Percentiles rank a stretch among this genome's conserved stretches.
These are phyloP conservation scores for Kodamaea sp. DNA, from an alignment of 1,139 yeast species.

Conservation along the genomic window DNA sequence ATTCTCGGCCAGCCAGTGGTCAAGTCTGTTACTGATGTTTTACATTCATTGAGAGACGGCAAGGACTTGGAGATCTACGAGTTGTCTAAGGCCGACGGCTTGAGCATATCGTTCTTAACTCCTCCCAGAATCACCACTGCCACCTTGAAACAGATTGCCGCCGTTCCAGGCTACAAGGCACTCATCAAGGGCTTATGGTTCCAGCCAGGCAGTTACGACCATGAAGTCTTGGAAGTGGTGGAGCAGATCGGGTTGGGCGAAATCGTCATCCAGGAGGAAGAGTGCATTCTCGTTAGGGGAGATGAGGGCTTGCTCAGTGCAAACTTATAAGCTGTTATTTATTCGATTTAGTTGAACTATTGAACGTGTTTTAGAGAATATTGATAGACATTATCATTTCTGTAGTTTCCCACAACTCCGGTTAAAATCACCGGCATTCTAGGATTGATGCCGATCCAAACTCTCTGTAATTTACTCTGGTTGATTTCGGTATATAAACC, in stretches of 20 bases:
- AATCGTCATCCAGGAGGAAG: slow-evolving; percentile 55
- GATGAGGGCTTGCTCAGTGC: slow-evolving; percentile 46
- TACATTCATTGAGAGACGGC: slow-evolving; percentile 27
- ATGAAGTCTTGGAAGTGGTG: slow-evolving; percentile 48
- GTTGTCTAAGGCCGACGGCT: slow-evolving; percentile 37
- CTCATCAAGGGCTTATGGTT: slow-evolving; percentile 69
- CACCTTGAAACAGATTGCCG: slow-evolving; percentile 45
- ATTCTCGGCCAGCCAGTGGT: slow-evolving; percentile 50
- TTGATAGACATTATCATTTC: too few species aligned
- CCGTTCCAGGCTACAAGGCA: slow-evolving; percentile 28
- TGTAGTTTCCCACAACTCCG: too few species aligned
- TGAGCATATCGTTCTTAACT: slow-evolving; percentile 67
- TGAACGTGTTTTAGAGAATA: too few species aligned
- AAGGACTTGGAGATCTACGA: slow-evolving; percentile 27
- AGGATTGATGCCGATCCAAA: too few species aligned
- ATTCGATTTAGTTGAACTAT: too few species aligned
- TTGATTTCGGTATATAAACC: too few species aligned
- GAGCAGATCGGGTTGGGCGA: slow-evolving; percentile 43
- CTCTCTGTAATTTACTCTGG: too few species aligned
- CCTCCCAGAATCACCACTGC: slow-evolving; percentile 63
- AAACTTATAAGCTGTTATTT: slow-evolving; percentile 10
- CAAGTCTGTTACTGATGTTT: slow-evolving; percentile 31
- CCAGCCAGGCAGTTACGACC: slow-evolving; percentile 77
- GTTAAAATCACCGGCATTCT: too few species aligned
- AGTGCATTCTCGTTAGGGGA: slow-evolving; percentile 72